Percentiles rank a stretch among this genome's conserved stretches.
These are phyloP conservation scores for Fusarium tjaetaba DNA, from an alignment of 2,329 filamentous ascomycete genomes.

Conservation along the genomic window DNA sequence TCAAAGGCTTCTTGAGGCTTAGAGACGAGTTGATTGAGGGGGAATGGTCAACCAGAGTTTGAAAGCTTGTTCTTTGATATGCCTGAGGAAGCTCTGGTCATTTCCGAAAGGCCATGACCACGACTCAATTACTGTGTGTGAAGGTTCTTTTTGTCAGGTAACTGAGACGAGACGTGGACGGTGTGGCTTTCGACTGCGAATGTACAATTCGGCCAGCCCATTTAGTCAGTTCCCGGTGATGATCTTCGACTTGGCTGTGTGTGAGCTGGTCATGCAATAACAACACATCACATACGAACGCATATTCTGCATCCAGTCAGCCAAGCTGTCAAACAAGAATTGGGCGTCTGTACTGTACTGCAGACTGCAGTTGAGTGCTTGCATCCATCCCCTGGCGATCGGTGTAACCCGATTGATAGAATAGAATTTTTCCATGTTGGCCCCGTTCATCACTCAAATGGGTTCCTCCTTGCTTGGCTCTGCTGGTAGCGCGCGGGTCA, in stretches of 20 bases:
- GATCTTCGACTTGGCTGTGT: neutral
- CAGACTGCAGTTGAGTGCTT: slow-evolving; percentile 33
- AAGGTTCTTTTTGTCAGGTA: neutral
- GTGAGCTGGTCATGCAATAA: slow-evolving; percentile 31
- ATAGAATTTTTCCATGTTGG: slow-evolving; percentile 11
- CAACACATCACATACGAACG: slow-evolving; percentile 34
- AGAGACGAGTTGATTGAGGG: slow-evolving; percentile 7
- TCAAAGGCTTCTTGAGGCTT: slow-evolving; percentile 13
- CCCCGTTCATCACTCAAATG: slow-evolving; percentile 5
- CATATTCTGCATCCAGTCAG: slow-evolving; percentile 26
- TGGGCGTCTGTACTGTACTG: slow-evolving; percentile 6
- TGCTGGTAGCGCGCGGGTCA: slow-evolving; percentile 40
- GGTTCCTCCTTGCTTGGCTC: neutral
- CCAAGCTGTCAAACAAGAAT: slow-evolving; percentile 31
- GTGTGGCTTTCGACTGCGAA: neutral
- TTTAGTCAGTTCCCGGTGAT: neutral
- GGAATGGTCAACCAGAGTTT: slow-evolving; percentile 19
- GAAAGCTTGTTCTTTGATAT: neutral
- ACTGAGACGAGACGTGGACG: slow-evolving; percentile 2
- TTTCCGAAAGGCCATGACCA: slow-evolving; percentile 29
- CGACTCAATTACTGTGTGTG: neutral
- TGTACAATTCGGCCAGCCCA: neutral
- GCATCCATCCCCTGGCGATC: slow-evolving; percentile 31
- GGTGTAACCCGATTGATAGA: slow-evolving; percentile 29
- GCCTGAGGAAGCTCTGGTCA: slow-evolving; percentile 25